Percentiles rank a stretch among this genome's conserved stretches.
Evolutionary conservation across 331 rosid species (phyloP).

Genomic region (Pyracantha coccinea): DNA sequence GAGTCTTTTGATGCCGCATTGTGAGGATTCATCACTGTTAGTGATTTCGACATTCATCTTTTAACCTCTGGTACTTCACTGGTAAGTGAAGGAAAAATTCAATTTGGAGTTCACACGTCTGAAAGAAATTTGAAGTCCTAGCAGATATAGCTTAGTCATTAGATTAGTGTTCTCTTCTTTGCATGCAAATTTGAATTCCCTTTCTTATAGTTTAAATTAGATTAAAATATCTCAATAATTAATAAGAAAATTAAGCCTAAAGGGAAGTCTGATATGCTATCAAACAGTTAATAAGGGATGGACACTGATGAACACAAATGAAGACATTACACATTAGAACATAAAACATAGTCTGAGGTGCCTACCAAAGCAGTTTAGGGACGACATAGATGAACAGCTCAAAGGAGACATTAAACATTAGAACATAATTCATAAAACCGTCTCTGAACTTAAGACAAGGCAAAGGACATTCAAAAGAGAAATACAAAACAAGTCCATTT

Average conservation of each 20-base stretch:
- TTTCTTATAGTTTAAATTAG: no score
- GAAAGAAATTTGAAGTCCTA: no score
- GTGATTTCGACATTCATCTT: no score
- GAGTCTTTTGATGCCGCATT: slow-evolving; percentile 17
- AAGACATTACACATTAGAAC: background rate
- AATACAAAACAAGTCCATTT: background rate
- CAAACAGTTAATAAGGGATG: background rate
- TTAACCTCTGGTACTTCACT: background rate
- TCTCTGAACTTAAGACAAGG: background rate
- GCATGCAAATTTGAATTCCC: fast-evolving
- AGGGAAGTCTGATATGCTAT: background rate
- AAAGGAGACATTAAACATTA: background rate
- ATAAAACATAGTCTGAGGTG: background rate
- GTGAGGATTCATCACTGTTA: background rate
- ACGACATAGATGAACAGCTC: background rate
- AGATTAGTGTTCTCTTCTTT: no score
- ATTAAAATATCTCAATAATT: no score
- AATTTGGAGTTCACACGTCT: no score
- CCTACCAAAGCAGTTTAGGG: background rate
- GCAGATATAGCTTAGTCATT: no score
- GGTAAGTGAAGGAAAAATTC: background rate
- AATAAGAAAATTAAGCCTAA: background rate
- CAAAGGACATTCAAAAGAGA: background rate
- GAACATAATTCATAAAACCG: background rate
- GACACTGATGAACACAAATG: background rate